phyloP scores from a whole-genome alignment of 257 asterid species.

The Ajuga chamaepitys region DNA sequence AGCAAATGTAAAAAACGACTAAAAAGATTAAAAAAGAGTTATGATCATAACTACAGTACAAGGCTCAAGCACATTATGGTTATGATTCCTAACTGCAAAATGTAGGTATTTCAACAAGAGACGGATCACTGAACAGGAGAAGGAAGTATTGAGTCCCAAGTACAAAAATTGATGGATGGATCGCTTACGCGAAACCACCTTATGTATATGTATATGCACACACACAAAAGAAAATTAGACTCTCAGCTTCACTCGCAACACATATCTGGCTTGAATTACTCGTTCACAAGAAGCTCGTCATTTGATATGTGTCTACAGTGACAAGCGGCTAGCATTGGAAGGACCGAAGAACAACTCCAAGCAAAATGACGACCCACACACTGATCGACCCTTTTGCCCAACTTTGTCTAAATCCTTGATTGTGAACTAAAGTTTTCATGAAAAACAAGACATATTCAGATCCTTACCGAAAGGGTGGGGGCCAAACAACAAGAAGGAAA shows the following conservation, averaged over 20 bases:
- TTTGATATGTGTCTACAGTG: constrained; percentile 26
- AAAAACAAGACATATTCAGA: background rate
- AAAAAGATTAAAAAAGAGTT: background rate
- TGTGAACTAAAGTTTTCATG: constrained; percentile 34
- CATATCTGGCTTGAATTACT: background rate
- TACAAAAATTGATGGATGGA: background rate
- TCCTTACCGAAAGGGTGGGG: background rate
- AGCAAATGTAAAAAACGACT: background rate
- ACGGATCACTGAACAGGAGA: background rate
- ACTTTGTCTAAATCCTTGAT: constrained; percentile 61
- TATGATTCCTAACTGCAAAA: constrained; percentile 19
- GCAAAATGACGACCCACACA: constrained; percentile 68
- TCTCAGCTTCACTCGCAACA: background rate
- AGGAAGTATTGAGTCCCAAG: background rate
- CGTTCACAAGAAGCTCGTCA: constrained; percentile 9
- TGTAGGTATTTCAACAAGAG: constrained; percentile 17
- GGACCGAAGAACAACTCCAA: constrained; percentile 74
- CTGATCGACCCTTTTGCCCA: constrained; percentile 50
- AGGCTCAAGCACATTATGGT: background rate
- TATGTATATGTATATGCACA: background rate
- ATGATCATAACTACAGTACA: background rate
- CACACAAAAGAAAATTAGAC: background rate
- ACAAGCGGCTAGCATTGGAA: constrained; percentile 26
- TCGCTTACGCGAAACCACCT: constrained; percentile 6
- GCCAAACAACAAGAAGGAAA: background rate